Evolutionary conservation across 768 basidiomycete genomes (phyloP).

Genomic region (Trametes cingulata): DNA sequence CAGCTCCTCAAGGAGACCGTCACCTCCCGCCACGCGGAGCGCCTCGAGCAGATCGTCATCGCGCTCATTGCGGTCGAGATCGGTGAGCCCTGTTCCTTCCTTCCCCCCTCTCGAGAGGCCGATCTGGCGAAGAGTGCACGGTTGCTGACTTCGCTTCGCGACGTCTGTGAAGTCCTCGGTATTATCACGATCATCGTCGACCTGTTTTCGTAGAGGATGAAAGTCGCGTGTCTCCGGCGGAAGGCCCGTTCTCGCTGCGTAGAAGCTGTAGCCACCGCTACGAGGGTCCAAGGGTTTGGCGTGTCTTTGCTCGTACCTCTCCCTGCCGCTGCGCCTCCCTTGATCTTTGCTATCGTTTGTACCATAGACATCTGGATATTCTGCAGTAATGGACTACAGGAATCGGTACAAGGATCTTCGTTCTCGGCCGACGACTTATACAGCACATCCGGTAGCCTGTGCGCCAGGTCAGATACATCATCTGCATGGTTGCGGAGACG

Average conservation of each 20-base stretch:
- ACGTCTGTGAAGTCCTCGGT: constrained; percentile 66
- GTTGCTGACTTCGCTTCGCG: constrained; percentile 9
- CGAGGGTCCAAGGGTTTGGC: no score
- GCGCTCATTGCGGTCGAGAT: constrained; percentile 89
- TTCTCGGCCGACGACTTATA: no score
- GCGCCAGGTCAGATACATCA: no score
- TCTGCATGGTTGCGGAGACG: no score
- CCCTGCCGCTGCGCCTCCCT: no score
- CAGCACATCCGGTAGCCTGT: not conserved
- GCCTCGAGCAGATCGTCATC: constrained; percentile 92
- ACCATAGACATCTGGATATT: not conserved
- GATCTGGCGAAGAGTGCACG: not conserved
- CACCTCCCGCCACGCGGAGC: constrained; percentile 85
- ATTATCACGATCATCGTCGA: constrained; percentile 91
- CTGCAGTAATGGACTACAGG: not conserved
- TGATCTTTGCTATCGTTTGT: no score
- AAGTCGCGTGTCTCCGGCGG: not conserved
- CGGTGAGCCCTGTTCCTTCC: constrained; percentile 42
- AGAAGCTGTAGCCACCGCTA: no score
- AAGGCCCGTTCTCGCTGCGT: no score
- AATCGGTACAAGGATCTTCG: not conserved
- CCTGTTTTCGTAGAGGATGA: constrained; percentile 38
- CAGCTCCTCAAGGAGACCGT: constrained; percentile 94
- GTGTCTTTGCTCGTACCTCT: no score
- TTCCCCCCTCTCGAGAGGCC: not conserved